phyloP scores from a whole-genome alignment of 805 yeast species.

The Blastobotrys robertii region DNA sequence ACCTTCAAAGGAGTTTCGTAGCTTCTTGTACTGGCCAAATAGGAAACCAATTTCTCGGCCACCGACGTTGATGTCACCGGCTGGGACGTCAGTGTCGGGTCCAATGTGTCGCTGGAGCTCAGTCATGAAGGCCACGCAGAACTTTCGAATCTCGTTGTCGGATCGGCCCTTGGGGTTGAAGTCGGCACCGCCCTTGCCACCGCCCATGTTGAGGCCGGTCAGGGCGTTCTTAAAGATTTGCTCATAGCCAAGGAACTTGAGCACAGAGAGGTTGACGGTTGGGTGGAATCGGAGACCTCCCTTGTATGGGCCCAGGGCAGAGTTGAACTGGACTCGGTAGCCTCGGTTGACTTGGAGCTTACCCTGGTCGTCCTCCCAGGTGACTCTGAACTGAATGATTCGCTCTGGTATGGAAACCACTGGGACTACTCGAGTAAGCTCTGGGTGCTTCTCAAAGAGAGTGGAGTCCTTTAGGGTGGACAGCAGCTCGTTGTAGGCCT shows the following conservation, averaged over 20 bases:
- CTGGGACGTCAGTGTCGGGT: slow-evolving; percentile 96
- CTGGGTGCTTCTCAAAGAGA: slow-evolving; percentile 79
- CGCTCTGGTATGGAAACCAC: slow-evolving; percentile 94
- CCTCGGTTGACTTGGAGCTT: slow-evolving; percentile 90
- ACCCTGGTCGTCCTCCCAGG: slow-evolving; percentile 96
- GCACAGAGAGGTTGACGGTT: slow-evolving; percentile 85
- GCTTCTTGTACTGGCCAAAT: slow-evolving; percentile 92
- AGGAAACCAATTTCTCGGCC: slow-evolving; percentile 92
- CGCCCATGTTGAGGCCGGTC: slow-evolving; percentile 97
- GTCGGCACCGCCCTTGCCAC: slow-evolving; percentile 99
- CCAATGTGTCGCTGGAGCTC: slow-evolving; percentile 96
- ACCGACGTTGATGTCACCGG: slow-evolving; percentile 98
- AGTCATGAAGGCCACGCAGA: slow-evolving; percentile 92
- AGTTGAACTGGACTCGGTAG: slow-evolving; percentile 97
- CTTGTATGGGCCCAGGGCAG: slow-evolving; percentile 97
- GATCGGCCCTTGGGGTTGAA: slow-evolving; percentile 95
- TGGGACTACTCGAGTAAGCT: slow-evolving; percentile 78
- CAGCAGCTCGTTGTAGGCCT: slow-evolving; percentile 91
- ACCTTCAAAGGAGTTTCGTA: slow-evolving; percentile 92
- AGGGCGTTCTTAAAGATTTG: slow-evolving; percentile 97
- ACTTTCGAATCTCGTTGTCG: slow-evolving; percentile 90
- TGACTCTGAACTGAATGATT: slow-evolving; percentile 91
- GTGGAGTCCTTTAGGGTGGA: slow-evolving; percentile 86
- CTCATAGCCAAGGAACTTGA: slow-evolving; percentile 95
- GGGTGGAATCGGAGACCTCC: slow-evolving; percentile 99